Evolutionary conservation across 106 monocot species (phyloP).

Genomic region (Agapanthus africanus): DNA sequence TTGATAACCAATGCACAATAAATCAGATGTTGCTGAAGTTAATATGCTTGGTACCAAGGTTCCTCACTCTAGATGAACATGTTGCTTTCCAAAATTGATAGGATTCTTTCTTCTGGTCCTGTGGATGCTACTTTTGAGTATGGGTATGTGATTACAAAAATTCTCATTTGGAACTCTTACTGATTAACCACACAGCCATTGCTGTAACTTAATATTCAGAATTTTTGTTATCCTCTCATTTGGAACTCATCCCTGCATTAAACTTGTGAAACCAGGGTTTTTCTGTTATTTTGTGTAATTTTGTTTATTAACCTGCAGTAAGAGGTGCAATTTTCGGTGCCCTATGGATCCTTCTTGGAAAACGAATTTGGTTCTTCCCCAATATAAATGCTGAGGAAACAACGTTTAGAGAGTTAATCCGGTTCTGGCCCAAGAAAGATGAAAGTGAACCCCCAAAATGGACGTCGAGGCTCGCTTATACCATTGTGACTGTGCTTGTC

Average conservation of each 20-base stretch:
- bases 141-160: too few relatives aligned
- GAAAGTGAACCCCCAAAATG: conserved; percentile 82
- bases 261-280: background rate
- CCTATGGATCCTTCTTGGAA: conserved; percentile 72
- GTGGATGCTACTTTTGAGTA: background rate
- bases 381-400: conserved; percentile 98
- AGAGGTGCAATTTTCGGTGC: conserved; percentile 79
- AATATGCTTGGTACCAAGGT: background rate
- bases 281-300: background rate
- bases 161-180: too few relatives aligned
- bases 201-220: background rate
- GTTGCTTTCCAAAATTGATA: background rate
- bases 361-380: conserved; percentile 94
- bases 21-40: background rate
- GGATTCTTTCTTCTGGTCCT: background rate
- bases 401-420: conserved; percentile 81
- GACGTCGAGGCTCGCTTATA: conserved; percentile 87
- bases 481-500: conserved; percentile 38
- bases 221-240: background rate
- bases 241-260: background rate
- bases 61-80: background rate
- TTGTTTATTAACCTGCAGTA: conserved; percentile 53
- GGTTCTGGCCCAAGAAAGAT: conserved; percentile 95
- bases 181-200: background rate
- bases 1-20: background rate